Evolutionary conservation across 331 rosid genomes (phyloP).

Genomic region (Prunus yedoensis): DNA sequence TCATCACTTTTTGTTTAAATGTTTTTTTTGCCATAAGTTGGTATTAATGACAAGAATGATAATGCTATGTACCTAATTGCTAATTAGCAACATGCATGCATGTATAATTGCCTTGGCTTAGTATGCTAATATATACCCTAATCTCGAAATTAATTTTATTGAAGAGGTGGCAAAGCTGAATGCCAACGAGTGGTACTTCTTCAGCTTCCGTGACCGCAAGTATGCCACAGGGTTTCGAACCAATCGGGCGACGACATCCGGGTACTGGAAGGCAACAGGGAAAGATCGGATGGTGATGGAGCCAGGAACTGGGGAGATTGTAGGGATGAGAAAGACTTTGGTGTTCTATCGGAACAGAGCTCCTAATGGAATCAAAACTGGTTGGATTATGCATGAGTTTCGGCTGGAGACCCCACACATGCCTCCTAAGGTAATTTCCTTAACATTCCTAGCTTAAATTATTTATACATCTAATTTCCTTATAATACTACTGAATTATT

Average conservation of each 20-base stretch:
- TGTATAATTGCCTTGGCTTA: not conserved
- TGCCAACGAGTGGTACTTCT: constrained; percentile 86
- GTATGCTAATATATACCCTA: too few relatives aligned
- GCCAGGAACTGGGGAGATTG: constrained; percentile 52
- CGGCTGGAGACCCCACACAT: constrained; percentile 87
- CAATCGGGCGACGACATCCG: constrained; percentile 67
- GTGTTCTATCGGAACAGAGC: constrained; percentile 85
- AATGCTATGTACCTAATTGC: not conserved
- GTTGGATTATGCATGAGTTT: constrained; percentile 97
- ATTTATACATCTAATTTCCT: not conserved
- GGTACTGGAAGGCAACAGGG: constrained; percentile 91
- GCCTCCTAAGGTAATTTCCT: constrained; percentile 74
- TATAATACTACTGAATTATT: not conserved
- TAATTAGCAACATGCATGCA: not conserved
- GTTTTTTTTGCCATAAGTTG: not conserved
- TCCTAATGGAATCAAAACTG: constrained; percentile 81
- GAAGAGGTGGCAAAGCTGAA: constrained; percentile 87
- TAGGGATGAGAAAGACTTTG: constrained; percentile 90
- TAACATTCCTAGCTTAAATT: not conserved
- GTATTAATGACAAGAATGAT: not conserved
- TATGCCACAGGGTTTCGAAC: constrained; percentile 79
- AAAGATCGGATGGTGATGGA: constrained; percentile 76
- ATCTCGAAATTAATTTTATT: not conserved
- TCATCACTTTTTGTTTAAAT: not conserved
- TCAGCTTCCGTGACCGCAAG: constrained; percentile 86